Conservation (phyloP, 768 basidiomycete genomes). For the Gloeostereum incarnatum region DNA sequence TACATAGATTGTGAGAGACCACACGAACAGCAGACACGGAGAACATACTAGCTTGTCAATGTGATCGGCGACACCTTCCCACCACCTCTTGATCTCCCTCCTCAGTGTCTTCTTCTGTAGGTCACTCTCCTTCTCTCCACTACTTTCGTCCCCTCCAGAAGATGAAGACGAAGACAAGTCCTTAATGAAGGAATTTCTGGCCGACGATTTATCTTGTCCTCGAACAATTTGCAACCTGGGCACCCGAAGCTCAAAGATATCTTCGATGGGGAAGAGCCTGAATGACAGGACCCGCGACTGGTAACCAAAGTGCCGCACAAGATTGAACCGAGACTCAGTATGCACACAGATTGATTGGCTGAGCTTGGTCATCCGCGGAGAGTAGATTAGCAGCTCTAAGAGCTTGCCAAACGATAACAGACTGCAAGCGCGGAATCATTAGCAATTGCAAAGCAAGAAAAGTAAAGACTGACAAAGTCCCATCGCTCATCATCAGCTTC, state of each 20-base stretch:
- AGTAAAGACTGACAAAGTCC: slow-evolving; percentile 35
- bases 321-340: slow-evolving; percentile 26
- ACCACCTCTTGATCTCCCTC: slow-evolving; percentile 56
- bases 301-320: slow-evolving; percentile 31
- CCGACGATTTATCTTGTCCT: not conserved
- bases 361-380: slow-evolving; percentile 22
- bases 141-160: not conserved
- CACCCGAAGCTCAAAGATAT: slow-evolving; percentile 53
- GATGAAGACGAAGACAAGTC: slow-evolving; percentile 1
- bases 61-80: slow-evolving; percentile 53
- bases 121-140: slow-evolving; percentile 14
- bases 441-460: slow-evolving; percentile 2
- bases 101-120: slow-evolving; percentile 41
- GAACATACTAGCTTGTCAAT: slow-evolving; percentile 48
- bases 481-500: slow-evolving; percentile 30
- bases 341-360: slow-evolving; percentile 39
- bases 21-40: too few species aligned
- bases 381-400: slow-evolving; percentile 44
- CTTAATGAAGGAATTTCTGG: slow-evolving; percentile 4
- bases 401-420: slow-evolving; percentile 50
- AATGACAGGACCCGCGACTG: slow-evolving; percentile 26
- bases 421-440: slow-evolving; percentile 16
- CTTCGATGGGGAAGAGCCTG: slow-evolving; percentile 33
- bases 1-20: not conserved
- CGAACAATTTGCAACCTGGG: slow-evolving; percentile 48